phyloP scores from a whole-genome alignment of 306 rosid species.

The Luffa aegyptiaca region DNA sequence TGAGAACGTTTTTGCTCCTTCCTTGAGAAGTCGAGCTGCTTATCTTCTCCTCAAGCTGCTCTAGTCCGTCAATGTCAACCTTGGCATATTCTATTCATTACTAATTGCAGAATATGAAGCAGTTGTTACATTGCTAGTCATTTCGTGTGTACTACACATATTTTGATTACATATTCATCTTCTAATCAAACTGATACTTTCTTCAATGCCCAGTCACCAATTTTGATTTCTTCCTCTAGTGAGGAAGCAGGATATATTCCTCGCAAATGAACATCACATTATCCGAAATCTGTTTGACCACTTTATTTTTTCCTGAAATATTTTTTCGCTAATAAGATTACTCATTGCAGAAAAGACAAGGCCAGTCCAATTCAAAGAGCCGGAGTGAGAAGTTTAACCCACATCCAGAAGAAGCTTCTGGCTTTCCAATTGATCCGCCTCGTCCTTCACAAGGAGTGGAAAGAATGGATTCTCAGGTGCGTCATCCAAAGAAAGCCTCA shows the following conservation, averaged over 20 bases:
- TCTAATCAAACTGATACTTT: neutral
- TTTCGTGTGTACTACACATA: neutral
- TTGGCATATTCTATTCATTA: neutral
- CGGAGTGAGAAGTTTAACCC: constrained; percentile 96
- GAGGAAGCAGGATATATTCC: neutral
- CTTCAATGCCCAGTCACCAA: neutral
- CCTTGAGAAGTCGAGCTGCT: neutral
- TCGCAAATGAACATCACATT: neutral
- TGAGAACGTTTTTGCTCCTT: neutral
- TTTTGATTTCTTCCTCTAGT: neutral
- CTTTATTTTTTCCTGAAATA: neutral
- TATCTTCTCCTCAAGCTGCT: neutral
- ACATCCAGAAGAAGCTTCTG: constrained; percentile 95
- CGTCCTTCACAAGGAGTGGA: constrained; percentile 79
- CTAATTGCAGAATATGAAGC: neutral
- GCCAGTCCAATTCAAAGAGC: constrained; percentile 61
- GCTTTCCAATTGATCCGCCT: constrained; percentile 99
- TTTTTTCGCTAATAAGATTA: neutral
- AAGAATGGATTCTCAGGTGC: constrained; percentile 34
- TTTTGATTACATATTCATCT: neutral
- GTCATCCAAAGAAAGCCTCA: constrained; percentile 85
- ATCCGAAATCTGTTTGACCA: neutral
- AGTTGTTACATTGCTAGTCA: neutral
- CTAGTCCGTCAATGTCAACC: neutral
- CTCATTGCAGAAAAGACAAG: constrained; percentile 72